Evolutionary conservation across 345 rosid species (phyloP).

Genomic region (Rhodomyrtus tomentosa): DNA sequence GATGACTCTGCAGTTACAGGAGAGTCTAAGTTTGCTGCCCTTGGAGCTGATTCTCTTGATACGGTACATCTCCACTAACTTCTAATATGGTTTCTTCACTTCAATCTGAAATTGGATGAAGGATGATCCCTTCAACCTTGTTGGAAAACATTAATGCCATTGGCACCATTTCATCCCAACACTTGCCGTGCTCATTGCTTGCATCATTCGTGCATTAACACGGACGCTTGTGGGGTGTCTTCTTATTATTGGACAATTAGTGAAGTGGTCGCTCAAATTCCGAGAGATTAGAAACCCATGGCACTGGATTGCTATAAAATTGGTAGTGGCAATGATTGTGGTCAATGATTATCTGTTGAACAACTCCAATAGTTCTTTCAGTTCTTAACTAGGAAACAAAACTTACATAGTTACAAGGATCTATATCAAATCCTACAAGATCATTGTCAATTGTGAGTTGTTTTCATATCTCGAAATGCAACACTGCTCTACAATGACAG

Average conservation of each 20-base stretch:
- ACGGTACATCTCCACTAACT: slow-evolving; percentile 9
- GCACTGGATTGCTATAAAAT: neutral
- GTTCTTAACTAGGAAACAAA: neutral
- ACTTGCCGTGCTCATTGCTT: neutral
- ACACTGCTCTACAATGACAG: neutral
- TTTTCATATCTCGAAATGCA: neutral
- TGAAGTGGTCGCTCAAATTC: neutral
- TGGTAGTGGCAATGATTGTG: neutral
- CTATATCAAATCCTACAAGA: neutral
- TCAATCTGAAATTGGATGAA: neutral
- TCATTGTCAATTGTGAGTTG: accelerated
- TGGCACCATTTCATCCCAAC: neutral
- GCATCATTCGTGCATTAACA: accelerated
- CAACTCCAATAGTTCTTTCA: neutral
- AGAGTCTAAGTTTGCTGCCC: slow-evolving; percentile 19
- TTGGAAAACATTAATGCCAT: neutral
- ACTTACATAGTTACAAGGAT: neutral
- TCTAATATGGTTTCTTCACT: neutral
- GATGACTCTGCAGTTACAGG: slow-evolving; percentile 10
- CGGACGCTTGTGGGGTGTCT: too few species aligned
- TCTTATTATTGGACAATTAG: neutral
- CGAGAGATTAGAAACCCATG: neutral
- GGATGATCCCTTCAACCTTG: neutral
- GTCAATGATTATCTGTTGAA: neutral
- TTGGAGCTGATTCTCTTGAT: slow-evolving; percentile 29